Evolutionary conservation across 2,329 filamentous ascomycete genomes (phyloP).

Genomic region (Aspergillus sclerotialis): DNA sequence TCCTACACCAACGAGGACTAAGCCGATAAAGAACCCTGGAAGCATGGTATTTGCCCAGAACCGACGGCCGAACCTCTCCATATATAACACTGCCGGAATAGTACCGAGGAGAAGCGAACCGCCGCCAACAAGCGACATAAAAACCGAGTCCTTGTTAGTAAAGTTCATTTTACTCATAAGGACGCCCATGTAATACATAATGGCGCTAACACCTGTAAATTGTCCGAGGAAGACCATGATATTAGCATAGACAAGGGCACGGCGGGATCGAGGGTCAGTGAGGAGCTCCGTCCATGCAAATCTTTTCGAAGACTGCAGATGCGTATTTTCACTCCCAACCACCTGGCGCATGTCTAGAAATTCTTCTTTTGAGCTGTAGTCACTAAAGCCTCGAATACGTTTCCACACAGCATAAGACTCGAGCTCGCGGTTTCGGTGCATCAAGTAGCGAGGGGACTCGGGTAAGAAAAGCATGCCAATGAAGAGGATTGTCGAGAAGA

Average conservation of each 20-base stretch:
- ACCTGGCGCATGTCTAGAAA: constrained; percentile 66
- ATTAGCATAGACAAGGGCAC: constrained; percentile 61
- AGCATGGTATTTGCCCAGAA: constrained; percentile 70
- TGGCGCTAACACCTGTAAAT: constrained; percentile 62
- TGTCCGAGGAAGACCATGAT: constrained; percentile 65
- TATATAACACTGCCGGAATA: constrained; percentile 61
- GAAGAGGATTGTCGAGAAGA: constrained; percentile 60
- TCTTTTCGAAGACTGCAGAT: constrained; percentile 46
- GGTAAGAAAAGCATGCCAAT: constrained; percentile 65
- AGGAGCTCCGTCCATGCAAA: constrained; percentile 70
- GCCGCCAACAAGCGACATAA: constrained; percentile 69
- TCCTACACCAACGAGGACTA: constrained; percentile 58
- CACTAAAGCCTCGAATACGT: constrained; percentile 57
- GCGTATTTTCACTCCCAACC: constrained; percentile 51
- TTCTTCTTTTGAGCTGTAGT: constrained; percentile 56
- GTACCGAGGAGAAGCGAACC: constrained; percentile 61
- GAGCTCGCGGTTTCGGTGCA: constrained; percentile 57
- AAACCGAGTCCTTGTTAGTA: constrained; percentile 54
- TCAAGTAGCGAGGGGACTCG: constrained; percentile 61
- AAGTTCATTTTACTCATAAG: constrained; percentile 65
- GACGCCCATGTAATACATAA: constrained; percentile 66
- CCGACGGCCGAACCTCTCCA: constrained; percentile 65
- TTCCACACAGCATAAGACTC: constrained; percentile 65
- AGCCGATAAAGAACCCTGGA: constrained; percentile 63
- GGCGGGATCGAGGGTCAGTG: constrained; percentile 60